Base-by-base conservation (phyloP, 1,284 basidiomycete genomes). In the Wallemia hederae region DNA sequence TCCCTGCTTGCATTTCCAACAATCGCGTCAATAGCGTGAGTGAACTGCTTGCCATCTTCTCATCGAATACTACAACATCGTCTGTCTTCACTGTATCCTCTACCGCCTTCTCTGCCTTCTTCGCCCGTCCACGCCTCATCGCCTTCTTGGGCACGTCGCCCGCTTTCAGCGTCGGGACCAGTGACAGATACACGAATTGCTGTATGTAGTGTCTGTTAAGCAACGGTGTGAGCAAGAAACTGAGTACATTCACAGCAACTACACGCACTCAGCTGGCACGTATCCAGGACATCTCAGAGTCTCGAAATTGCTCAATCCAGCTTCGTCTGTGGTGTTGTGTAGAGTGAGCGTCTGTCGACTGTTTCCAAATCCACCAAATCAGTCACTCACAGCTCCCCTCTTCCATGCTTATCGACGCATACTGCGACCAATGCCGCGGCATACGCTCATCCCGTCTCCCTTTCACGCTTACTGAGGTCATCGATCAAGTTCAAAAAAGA, bases 211-310 rank as follows among this genome's bases (percentile, higher is more conserved):
- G 15, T 29, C 55, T 33, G 27, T 22, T 24, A 17, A 58, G 14
- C 14, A n/a, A 22, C 22, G 58, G 28, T 56, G 11, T 33, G 15
- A 26, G 59, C 34, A 67, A 68, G 22, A 24, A 19, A n/a, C 11
- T 19, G 27, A 27, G 59, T 25, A 15, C 5, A 24, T 22, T 11
- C 28, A 25, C 27, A 28, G 2, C 24, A n/a, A 26, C 19, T 22
- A 31, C 3, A 29, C 59, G 5, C n/a, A 33, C 56, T 31, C 28
- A 17, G 39, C 1, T 28, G 59, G 28, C 39, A 60, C 17, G 26
- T 34, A 31, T 29, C 49, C 27, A 28, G 59, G 22, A 56, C 59
- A 59, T 26, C 59, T 39, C 28, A 28, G 34, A 59, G 24, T 2
- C 33, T 49, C 33, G 24, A 59, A 28, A 34, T 27, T 24, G 25